phyloP scores from a whole-genome alignment of 345 rosid species.

The Salix purpurea region DNA sequence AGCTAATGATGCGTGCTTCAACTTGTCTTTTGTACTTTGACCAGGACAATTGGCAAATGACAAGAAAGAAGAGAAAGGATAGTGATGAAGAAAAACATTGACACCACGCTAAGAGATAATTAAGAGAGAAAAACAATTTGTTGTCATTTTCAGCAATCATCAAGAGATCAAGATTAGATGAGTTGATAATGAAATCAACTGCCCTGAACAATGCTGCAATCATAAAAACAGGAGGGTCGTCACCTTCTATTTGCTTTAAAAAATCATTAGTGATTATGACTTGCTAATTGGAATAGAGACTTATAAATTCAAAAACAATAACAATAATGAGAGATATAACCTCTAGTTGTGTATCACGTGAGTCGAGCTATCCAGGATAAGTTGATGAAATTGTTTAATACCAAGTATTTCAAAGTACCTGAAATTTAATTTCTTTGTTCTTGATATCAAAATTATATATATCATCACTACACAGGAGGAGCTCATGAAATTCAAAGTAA shows the following conservation, averaged over 20 bases:
- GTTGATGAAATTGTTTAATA: too few species aligned
- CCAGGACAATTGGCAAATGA: not conserved
- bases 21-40: not conserved
- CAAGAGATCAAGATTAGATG: slow-evolving; percentile 9
- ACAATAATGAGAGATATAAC: too few species aligned
- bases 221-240: slow-evolving; percentile 8
- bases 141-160: slow-evolving; percentile 7
- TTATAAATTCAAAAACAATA: not conserved
- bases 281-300: not conserved
- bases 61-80: not conserved
- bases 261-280: not conserved
- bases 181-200: slow-evolving; percentile 8
- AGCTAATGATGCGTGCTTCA: not conserved
- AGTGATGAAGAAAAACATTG: not conserved
- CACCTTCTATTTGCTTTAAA: not conserved
- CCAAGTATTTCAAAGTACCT: not conserved
- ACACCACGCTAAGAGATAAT: not conserved
- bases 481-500: too few species aligned
- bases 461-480: too few species aligned
- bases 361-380: not conserved
- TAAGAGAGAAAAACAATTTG: not conserved
- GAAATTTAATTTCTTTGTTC: not conserved
- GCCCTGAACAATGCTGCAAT: slow-evolving; percentile 3
- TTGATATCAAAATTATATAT: too few species aligned
- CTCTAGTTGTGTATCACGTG: not conserved